phyloP scores from a whole-genome alignment of 768 basidiomycete species.

The Saitozyma sp. region DNA sequence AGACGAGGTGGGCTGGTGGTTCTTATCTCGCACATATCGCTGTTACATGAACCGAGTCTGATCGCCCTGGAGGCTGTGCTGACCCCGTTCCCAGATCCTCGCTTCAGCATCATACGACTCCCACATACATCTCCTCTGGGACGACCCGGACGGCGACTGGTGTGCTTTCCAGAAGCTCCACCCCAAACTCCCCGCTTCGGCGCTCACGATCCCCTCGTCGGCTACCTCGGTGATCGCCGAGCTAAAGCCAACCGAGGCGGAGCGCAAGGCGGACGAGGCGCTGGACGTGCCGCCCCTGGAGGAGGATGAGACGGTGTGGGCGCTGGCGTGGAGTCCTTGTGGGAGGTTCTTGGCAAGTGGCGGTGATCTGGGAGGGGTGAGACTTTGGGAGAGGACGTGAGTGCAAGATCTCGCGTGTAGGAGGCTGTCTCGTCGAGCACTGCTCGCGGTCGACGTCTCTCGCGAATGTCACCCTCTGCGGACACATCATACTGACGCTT shows the following conservation, averaged over 20 bases:
- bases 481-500: background rate
- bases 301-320: conserved; percentile 78
- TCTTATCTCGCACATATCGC: background rate
- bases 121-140: conserved; percentile 86
- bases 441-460: background rate
- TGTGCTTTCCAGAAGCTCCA: conserved; percentile 74
- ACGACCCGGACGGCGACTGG: conserved; percentile 95
- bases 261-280: conserved; percentile 16
- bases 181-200: conserved; percentile 33
- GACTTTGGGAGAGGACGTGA: conserved; percentile 72
- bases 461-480: background rate
- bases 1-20: conserved; percentile 69
- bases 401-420: conserved; percentile 2
- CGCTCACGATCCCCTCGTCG: conserved; percentile 19
- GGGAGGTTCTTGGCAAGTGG: conserved; percentile 80
- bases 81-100: conserved; percentile 64
- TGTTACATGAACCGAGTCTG: background rate
- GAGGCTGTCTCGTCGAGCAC: too few relatives aligned
- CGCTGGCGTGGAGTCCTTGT: conserved; percentile 72
- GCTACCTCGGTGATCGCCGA: background rate
- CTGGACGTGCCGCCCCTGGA: conserved; percentile 43
- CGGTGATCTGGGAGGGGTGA: conserved; percentile 79
- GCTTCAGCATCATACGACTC: conserved; percentile 98
- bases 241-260: conserved; percentile 6
- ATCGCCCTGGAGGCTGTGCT: too few relatives aligned